These are phyloP conservation scores for Eucalyptus cladocalyx DNA, from an alignment of 345 rosid genomes.

Conservation along the genomic window DNA sequence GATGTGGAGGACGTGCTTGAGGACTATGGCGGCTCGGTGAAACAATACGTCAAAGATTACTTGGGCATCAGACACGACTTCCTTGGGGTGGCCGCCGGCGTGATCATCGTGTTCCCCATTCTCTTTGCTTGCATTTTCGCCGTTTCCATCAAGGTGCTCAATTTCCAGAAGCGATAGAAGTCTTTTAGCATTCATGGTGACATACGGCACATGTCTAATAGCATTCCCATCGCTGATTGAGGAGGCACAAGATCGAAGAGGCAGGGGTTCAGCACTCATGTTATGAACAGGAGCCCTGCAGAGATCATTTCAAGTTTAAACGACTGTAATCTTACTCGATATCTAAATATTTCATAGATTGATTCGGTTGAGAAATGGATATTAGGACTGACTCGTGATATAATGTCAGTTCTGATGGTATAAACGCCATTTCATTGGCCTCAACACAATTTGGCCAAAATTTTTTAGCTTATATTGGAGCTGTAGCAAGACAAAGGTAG, in stretches of 20 bases:
- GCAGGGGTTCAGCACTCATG: not conserved
- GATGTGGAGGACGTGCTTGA: not conserved
- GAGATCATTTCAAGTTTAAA: not conserved
- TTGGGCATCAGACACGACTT: conserved; percentile 17
- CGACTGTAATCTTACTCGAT: too few species aligned
- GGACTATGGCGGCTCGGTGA: not conserved
- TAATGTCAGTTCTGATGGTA: not conserved
- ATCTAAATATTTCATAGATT: too few species aligned
- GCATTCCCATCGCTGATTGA: not conserved
- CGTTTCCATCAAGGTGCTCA: conserved; percentile 3
- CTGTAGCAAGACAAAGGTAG: not conserved
- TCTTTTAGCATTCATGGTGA: not conserved
- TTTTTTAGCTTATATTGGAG: not conserved
- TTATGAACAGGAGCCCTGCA: not conserved
- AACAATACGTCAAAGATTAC: not conserved
- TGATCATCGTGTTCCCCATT: not conserved
- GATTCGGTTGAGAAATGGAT: too few species aligned
- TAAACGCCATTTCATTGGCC: not conserved
- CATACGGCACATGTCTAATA: not conserved
- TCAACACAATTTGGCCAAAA: not conserved
- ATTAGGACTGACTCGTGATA: too few species aligned
- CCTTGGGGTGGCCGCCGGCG: conserved; percentile 15
- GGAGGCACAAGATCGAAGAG: not conserved
- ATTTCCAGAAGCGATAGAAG: conserved; percentile 18
- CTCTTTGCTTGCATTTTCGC: conserved; percentile 15